Percentiles rank a stretch among this genome's conserved stretches.
phyloP scores from a whole-genome alignment of 2,329 filamentous ascomycete genomes.

The Metarhizium humberi region DNA sequence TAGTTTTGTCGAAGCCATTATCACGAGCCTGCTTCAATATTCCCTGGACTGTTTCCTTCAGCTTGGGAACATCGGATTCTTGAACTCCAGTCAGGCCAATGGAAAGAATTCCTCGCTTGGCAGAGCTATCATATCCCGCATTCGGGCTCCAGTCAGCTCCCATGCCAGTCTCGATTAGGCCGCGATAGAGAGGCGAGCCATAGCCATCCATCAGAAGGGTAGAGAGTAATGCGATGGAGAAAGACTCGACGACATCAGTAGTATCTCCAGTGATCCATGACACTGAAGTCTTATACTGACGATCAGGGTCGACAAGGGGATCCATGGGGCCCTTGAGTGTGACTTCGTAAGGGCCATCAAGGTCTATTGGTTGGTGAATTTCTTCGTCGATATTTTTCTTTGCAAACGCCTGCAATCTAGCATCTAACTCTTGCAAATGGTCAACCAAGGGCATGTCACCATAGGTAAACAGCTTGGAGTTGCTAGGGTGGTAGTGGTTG shows the following conservation, averaged over 20 bases:
- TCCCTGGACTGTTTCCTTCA: constrained; percentile 64
- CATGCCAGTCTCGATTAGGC: constrained; percentile 79
- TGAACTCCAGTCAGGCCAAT: constrained; percentile 86
- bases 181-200: constrained; percentile 84
- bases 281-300: constrained; percentile 87
- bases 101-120: constrained; percentile 73
- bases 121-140: constrained; percentile 78
- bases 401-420: constrained; percentile 64
- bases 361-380: constrained; percentile 65
- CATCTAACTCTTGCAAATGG: constrained; percentile 71
- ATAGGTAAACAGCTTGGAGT: constrained; percentile 92
- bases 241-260: constrained; percentile 75
- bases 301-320: constrained; percentile 73
- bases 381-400: constrained; percentile 60
- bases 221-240: constrained; percentile 73
- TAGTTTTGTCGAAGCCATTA: constrained; percentile 78
- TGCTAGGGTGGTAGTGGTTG: constrained; percentile 94
- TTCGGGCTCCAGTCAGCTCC: constrained; percentile 94
- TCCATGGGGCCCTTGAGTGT: constrained; percentile 75
- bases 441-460: constrained; percentile 80
- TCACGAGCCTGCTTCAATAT: constrained; percentile 61
- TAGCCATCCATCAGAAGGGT: constrained; percentile 88
- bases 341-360: constrained; percentile 60
- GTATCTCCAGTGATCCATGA: constrained; percentile 88
- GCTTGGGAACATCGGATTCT: constrained; percentile 64